Percentiles rank a stretch among this genome's conserved stretches.
Conservation (phyloP, 176 grass and related monocot species). For the Areca catechu region DNA sequence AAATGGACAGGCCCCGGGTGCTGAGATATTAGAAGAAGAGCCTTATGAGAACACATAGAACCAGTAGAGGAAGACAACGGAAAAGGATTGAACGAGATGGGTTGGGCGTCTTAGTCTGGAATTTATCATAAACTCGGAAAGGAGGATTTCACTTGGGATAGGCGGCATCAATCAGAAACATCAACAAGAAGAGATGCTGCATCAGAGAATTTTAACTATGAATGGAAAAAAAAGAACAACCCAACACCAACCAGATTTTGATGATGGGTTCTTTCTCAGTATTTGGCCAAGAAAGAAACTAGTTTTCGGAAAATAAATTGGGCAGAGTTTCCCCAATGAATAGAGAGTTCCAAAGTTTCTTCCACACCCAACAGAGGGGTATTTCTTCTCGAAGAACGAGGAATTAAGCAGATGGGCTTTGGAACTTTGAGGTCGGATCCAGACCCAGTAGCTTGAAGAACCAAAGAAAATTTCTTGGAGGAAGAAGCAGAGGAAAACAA, state of each 20-base stretch:
- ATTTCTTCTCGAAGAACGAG: no score
- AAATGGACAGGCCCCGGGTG: no score
- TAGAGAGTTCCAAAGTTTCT: background rate
- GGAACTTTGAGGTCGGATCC: background rate
- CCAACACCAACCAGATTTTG: slow-evolving; percentile 17
- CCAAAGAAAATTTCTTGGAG: background rate
- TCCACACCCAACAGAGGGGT: background rate
- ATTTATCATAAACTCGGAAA: slow-evolving; percentile 72
- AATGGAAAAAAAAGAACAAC: slow-evolving; percentile 3
- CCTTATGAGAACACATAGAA: slow-evolving; percentile 92
- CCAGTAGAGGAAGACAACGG: slow-evolving; percentile 97
- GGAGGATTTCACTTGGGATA: slow-evolving; percentile 43
- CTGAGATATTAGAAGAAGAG: no score
- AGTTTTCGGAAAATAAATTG: slow-evolving; percentile 17
- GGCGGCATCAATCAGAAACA: slow-evolving; percentile 68
- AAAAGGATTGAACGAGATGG: slow-evolving; percentile 95
- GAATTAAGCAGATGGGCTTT: no score
- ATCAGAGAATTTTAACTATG: background rate
- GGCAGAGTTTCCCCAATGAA: slow-evolving; percentile 32
- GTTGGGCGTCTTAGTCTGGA: slow-evolving; percentile 31
- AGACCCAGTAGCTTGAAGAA: slow-evolving; percentile 14
- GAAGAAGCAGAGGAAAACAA: background rate
- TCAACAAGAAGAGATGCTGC: slow-evolving; percentile 20
- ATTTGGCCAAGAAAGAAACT: background rate
- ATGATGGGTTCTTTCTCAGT: background rate